Evolutionary conservation across 2,329 filamentous ascomycete species (phyloP).

Genomic region (Pleurostoma richardsiae): DNA sequence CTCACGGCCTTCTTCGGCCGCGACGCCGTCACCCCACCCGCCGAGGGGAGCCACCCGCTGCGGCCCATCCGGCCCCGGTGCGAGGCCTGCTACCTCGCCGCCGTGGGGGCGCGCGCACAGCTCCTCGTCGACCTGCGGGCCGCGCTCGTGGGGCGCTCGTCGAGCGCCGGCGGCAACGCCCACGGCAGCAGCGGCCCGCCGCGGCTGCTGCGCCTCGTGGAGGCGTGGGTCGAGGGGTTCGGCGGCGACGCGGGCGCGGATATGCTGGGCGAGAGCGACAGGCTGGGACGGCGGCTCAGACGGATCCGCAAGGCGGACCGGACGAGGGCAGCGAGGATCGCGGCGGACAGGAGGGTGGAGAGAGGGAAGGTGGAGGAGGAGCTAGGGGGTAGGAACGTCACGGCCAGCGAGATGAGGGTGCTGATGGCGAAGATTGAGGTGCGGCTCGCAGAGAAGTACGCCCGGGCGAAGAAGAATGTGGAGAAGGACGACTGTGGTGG

Average conservation of each 20-base stretch:
- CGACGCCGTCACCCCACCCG: no score
- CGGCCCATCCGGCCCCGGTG: conserved; percentile 30
- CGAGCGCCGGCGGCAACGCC: no score
- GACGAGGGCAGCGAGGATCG: background rate
- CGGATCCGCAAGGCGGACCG: background rate
- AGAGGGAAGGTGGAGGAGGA: background rate
- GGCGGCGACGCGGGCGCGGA: background rate
- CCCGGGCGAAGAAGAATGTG: no score
- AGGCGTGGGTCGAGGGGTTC: conserved; percentile 36
- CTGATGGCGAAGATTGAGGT: conserved; percentile 2
- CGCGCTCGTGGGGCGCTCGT: conserved; percentile 30
- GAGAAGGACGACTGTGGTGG: no score
- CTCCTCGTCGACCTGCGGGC: conserved; percentile 40
- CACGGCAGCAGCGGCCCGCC: conserved; percentile 17
- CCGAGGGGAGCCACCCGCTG: conserved; percentile 10
- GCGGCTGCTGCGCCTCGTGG: conserved; percentile 31
- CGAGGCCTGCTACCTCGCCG: conserved; percentile 47
- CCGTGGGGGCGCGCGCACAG: conserved; percentile 36
- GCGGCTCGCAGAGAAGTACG: no score
- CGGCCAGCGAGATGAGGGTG: background rate
- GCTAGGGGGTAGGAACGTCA: background rate
- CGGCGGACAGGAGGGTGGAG: background rate
- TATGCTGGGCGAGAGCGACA: conserved; percentile 2
- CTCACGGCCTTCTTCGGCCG: conserved; percentile 26
- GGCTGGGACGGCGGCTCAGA: conserved; percentile 4